Percentiles rank a stretch among this genome's conserved stretches.
Evolutionary conservation across 352 stramenopile genomes (phyloP).

Genomic region (Pythium vanterpoolii): DNA sequence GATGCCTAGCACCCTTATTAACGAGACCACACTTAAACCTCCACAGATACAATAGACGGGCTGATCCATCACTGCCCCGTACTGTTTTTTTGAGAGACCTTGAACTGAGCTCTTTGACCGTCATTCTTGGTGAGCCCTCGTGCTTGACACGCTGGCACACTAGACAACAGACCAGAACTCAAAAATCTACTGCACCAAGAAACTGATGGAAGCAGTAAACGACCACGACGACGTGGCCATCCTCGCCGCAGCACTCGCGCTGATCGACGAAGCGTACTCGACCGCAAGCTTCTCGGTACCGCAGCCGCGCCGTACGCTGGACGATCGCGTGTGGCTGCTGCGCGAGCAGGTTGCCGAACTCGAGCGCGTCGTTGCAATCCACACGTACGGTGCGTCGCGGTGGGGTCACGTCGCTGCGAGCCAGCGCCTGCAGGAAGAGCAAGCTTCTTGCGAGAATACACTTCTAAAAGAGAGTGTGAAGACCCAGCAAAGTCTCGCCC

Average conservation of each 20-base stretch:
- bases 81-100: no score
- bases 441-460: background rate
- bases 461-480: background rate
- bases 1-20: no score
- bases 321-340: background rate
- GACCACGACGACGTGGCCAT: constrained; percentile 1
- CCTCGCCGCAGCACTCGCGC: constrained; percentile 7
- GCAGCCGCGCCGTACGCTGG: background rate
- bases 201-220: background rate
- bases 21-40: no score
- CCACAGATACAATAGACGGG: no score
- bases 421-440: background rate
- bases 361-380: background rate
- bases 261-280: constrained; percentile 6
- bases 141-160: no score
- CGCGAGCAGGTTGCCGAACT: background rate
- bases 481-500: background rate
- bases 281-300: background rate
- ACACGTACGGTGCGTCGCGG: background rate
- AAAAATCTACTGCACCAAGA: background rate
- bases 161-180: background rate
- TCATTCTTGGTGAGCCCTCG: no score
- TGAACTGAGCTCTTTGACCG: no score
- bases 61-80: no score
- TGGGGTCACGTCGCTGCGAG: constrained; percentile 2